These are phyloP conservation scores for Calonectria hawksworthii DNA, from an alignment of 2,329 filamentous ascomycete species.

Conservation along the genomic window DNA sequence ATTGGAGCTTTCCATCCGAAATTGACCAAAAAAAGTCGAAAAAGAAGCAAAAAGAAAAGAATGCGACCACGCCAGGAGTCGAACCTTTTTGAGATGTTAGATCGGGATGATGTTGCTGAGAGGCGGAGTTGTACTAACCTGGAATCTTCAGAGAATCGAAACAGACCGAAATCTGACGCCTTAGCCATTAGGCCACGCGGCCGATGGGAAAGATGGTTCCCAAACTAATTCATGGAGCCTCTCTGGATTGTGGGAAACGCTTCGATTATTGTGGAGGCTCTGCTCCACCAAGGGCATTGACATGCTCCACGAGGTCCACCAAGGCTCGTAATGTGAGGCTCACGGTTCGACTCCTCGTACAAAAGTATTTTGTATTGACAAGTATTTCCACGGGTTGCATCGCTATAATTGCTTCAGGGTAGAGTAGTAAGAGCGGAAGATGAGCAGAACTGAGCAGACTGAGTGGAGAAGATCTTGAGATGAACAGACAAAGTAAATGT, in stretches of 20 bases:
- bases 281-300: background rate
- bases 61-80: conserved; percentile 44
- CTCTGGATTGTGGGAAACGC: background rate
- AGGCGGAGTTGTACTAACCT: conserved; percentile 24
- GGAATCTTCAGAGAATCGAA: conserved; percentile 42
- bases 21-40: background rate
- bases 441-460: background rate
- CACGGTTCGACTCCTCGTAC: background rate
- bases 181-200: conserved; percentile 44
- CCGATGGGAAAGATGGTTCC: conserved; percentile 12
- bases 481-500: too few relatives aligned
- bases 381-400: background rate
- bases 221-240: background rate
- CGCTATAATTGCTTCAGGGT: background rate
- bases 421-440: background rate
- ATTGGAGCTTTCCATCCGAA: background rate
- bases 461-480: background rate
- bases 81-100: conserved; percentile 34
- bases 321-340: background rate
- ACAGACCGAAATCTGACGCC: conserved; percentile 41
- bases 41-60: conserved; percentile 17
- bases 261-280: background rate
- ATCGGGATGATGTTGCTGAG: background rate
- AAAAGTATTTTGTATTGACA: background rate
- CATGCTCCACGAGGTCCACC: background rate